A percentile compares a stretch with the other conserved stretches of the same genome.
Evolutionary conservation across 2,329 filamentous ascomycete species (phyloP).

Genomic region (Alternaria arborescens): DNA sequence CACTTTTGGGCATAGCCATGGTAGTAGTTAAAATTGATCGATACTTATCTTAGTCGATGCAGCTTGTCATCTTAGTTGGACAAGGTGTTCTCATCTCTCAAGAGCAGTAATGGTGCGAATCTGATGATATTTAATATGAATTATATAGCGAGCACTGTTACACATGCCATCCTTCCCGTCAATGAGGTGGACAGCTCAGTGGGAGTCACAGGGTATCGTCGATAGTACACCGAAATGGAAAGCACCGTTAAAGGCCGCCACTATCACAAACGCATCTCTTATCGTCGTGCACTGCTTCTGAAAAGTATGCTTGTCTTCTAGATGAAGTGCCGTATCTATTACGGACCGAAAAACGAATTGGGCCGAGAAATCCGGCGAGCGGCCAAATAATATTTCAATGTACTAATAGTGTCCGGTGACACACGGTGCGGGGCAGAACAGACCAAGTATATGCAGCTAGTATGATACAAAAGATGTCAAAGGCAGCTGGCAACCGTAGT

Average conservation of each 20-base stretch:
- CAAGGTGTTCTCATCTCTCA: background rate
- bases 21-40: background rate
- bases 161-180: too few species aligned
- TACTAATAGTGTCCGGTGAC: background rate
- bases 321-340: background rate
- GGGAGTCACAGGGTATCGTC: too few species aligned
- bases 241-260: background rate
- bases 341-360: constrained; percentile 6
- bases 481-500: background rate
- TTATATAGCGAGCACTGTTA: too few species aligned
- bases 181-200: background rate
- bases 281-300: constrained; percentile 2
- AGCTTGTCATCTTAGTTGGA: too few species aligned
- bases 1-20: background rate
- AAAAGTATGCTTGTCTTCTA: background rate
- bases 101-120: background rate
- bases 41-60: background rate
- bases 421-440: constrained; percentile 2
- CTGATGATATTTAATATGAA: rapidly evolving
- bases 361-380: background rate
- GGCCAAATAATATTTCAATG: background rate
- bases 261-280: background rate
- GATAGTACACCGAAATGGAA: background rate
- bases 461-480: background rate
- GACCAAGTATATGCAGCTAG: background rate